Base-by-base conservation (phyloP, 2,329 filamentous ascomycete genomes). In the Aspergillus candidus region DNA sequence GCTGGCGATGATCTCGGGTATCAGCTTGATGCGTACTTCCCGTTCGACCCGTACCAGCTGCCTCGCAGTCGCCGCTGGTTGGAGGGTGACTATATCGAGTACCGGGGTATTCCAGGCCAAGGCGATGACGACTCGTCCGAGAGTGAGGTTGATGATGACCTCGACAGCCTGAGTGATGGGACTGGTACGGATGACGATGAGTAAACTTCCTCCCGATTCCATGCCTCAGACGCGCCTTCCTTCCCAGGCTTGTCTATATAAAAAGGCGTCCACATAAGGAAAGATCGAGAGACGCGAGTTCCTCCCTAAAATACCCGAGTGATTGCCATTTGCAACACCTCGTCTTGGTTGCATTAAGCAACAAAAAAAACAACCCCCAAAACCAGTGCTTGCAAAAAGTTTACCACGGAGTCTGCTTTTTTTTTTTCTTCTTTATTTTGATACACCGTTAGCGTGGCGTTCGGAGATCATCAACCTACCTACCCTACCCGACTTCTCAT, bases 31-130 rank as follows among this genome's bases (percentile, higher is more conserved):
- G 86, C 89, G 0, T 96, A 94, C 65, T 98, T 97, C 60, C 93
- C 93, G 0, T 98, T 98, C 59, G 93, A 98, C 62, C 94, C 94
- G 2, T 98, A 97, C 65, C 85, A 91, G 58, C 73, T 98, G 39
- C 90, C 90, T 1, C 74, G 82, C 54, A 96, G 90, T 65, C 88
- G 86, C 66, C 78, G 82, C 47, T 97, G 93, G 94, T 71, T 98
- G 11, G 84, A 89, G 50, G 77, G 79, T 14, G 85, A 94, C 60
- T 96, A 95, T 60, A 77, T 91, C 27, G 75, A 83, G 40, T 96
- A 88, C 86, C 79, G 80, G 51, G 78, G 82, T 4, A 79, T 94
- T 31, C 81, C 82, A 1, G 87, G 86, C 0, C 68, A 89, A 10
- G 77, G 83, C 46, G 75, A 75, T 17, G 76, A 71, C 2, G 68